These are phyloP conservation scores for Discostella pseudostelligera DNA, from an alignment of 108 stramenopile species.

Conservation along the genomic window DNA sequence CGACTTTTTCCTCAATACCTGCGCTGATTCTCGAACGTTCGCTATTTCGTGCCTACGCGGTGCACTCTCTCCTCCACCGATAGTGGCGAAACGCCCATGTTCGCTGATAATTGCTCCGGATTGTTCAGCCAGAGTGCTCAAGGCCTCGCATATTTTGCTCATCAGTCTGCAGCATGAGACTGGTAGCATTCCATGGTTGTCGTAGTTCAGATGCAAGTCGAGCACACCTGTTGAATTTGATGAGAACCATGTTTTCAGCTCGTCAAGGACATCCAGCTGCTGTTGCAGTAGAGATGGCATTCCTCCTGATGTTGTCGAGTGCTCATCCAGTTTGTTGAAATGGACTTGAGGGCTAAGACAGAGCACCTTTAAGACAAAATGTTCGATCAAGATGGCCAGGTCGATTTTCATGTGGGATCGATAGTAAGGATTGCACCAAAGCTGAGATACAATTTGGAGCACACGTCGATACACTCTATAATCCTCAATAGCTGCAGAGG, in stretches of 20 bases:
- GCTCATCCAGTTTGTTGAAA: constrained; percentile 23
- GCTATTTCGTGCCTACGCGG: constrained; percentile 34
- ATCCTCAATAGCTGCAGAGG: constrained; percentile 68
- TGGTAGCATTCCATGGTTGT: constrained; percentile 53
- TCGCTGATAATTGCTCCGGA: constrained; percentile 68
- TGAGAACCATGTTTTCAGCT: constrained; percentile 78
- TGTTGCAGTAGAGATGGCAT: constrained; percentile 61
- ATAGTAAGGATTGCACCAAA: constrained; percentile 71
- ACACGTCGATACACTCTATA: constrained; percentile 66
- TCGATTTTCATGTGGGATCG: constrained; percentile 78
- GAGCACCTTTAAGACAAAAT: constrained; percentile 72
- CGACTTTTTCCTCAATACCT: constrained; percentile 59
- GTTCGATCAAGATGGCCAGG: constrained; percentile 81
- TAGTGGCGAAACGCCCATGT: constrained; percentile 55
- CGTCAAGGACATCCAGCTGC: constrained; percentile 70
- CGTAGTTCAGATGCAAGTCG: constrained; percentile 85
- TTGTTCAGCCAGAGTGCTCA: constrained; percentile 79
- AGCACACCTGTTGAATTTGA: constrained; percentile 57
- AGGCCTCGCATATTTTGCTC: constrained; percentile 58
- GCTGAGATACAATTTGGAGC: constrained; percentile 63
- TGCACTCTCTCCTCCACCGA: constrained; percentile 24
- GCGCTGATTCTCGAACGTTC: constrained; percentile 61
- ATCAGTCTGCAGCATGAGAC: constrained; percentile 63
- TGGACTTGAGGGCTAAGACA: constrained; percentile 74
- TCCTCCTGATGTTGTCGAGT: constrained; percentile 15